Evolutionary conservation across 2,329 filamentous ascomycete species (phyloP).

Genomic region (Aspergillus oerlinghausenensis): DNA sequence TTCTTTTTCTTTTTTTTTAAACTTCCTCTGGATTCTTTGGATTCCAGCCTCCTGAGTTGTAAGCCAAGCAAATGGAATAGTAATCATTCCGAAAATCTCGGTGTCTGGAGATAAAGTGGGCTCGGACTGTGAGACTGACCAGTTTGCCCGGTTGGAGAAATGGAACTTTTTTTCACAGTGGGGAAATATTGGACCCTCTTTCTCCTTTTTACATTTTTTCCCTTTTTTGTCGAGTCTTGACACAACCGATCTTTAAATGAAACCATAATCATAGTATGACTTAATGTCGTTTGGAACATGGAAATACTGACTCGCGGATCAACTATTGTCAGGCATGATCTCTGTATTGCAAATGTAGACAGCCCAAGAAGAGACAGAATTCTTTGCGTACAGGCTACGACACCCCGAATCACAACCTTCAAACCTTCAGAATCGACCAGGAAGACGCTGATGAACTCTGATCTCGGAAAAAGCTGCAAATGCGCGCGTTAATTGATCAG

Average conservation of each 20-base stretch:
- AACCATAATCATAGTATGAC: background rate
- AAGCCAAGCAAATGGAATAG: too few relatives aligned
- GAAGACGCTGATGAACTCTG: background rate
- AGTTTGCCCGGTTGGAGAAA: too few relatives aligned
- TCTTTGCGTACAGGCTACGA: too few relatives aligned
- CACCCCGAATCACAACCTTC: background rate
- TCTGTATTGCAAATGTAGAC: too few relatives aligned
- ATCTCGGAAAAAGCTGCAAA: background rate
- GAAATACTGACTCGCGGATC: background rate
- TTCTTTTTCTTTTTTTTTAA: background rate
- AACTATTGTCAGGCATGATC: background rate
- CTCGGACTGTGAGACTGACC: too few relatives aligned
- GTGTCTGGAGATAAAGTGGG: too few relatives aligned
- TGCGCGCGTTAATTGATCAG: background rate
- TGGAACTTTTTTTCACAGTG: slow-evolving; percentile 3
- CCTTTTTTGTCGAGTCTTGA: background rate
- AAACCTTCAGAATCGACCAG: background rate
- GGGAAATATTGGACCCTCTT: background rate
- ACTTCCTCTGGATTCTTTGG: too few relatives aligned
- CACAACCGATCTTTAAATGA: background rate
- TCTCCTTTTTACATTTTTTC: background rate
- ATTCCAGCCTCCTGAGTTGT: too few relatives aligned
- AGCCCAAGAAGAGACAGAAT: too few relatives aligned
- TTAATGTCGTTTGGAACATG: background rate
- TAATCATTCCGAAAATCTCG: too few relatives aligned